A percentile compares a stretch with the other conserved stretches of the same genome.
Conservation (phyloP, 495 filamentous ascomycete genomes). For the Hyphodiscus hymeniophilus region DNA sequence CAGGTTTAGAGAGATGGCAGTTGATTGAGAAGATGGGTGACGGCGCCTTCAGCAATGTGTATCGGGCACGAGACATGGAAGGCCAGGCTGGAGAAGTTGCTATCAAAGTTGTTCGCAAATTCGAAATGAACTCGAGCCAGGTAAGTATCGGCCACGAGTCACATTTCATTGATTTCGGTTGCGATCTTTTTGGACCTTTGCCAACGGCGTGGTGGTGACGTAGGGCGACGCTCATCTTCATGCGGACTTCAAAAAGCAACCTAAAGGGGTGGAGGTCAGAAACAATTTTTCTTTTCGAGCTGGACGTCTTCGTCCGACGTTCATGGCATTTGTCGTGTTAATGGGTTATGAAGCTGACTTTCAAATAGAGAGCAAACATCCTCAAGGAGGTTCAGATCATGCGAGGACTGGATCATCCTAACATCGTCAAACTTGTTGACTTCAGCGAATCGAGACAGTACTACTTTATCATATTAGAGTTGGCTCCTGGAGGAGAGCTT, state of each 20-base stretch:
- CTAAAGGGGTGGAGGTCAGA: slow-evolving; percentile 94
- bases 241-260: slow-evolving; percentile 88
- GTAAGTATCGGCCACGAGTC: slow-evolving; percentile 48
- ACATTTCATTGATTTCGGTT: slow-evolving; percentile 7
- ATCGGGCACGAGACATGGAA: slow-evolving; percentile 67
- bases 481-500: slow-evolving; percentile 90
- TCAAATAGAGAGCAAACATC: slow-evolving; percentile 79
- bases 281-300: slow-evolving; percentile 26
- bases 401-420: slow-evolving; percentile 91
- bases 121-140: slow-evolving; percentile 96
- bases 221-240: slow-evolving; percentile 85
- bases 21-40: slow-evolving; percentile 98
- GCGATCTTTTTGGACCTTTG: slow-evolving; percentile 14
- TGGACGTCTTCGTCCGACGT: background rate
- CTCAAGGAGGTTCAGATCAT: slow-evolving; percentile 99
- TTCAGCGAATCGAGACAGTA: slow-evolving; percentile 92
- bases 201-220: slow-evolving; percentile 17
- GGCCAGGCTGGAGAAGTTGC: slow-evolving; percentile 73
- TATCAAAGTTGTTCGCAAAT: slow-evolving; percentile 98
- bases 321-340: background rate
- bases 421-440: slow-evolving; percentile 85
- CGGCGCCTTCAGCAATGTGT: slow-evolving; percentile 98
- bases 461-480: slow-evolving; percentile 93
- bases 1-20: slow-evolving; percentile 84
- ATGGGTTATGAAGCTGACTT: slow-evolving; percentile 14